Conservation (phyloP, 2,329 filamentous ascomycete genomes). For the Pseudogymnoascus sp. region DNA sequence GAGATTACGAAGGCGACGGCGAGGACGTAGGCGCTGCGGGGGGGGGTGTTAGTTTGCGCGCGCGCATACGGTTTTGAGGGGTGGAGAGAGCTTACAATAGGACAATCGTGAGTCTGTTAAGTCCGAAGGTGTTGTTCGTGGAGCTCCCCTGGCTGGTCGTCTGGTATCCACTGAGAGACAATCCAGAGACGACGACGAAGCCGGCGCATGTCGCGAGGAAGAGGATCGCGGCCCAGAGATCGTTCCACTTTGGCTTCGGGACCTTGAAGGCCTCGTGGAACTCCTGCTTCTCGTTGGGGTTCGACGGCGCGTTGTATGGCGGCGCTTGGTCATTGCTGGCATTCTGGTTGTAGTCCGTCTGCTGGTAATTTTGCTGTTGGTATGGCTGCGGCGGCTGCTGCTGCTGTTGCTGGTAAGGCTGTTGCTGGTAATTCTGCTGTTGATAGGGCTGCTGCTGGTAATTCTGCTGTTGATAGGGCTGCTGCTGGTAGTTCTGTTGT, state of each 20-base stretch:
- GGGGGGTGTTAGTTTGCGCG: background rate
- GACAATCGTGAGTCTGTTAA: slow-evolving; percentile 78
- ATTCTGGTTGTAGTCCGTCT: background rate
- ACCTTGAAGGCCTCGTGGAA: slow-evolving; percentile 81
- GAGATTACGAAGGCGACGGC: slow-evolving; percentile 66
- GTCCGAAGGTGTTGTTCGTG: slow-evolving; percentile 30
- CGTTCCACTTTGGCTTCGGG: slow-evolving; percentile 78
- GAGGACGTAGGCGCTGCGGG: slow-evolving; percentile 54
- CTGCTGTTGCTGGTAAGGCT: background rate
- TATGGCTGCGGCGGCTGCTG: background rate
- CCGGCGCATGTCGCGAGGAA: slow-evolving; percentile 63
- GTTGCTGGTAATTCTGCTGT: background rate
- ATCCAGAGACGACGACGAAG: slow-evolving; percentile 66
- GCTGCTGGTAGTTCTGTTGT: background rate
- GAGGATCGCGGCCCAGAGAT: slow-evolving; percentile 79
- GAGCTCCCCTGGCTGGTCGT: slow-evolving; percentile 30
- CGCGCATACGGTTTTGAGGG: background rate
- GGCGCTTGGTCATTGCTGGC: background rate
- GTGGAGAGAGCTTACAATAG: slow-evolving; percentile 46
- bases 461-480: background rate
- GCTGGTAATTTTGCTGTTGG: background rate
- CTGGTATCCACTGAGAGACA: slow-evolving; percentile 64
- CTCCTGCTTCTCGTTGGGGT: slow-evolving; percentile 14
- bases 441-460: background rate
- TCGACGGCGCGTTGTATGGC: background rate